phyloP scores from a whole-genome alignment of 2,329 filamentous ascomycete genomes.

The Dactylellina sp. region DNA sequence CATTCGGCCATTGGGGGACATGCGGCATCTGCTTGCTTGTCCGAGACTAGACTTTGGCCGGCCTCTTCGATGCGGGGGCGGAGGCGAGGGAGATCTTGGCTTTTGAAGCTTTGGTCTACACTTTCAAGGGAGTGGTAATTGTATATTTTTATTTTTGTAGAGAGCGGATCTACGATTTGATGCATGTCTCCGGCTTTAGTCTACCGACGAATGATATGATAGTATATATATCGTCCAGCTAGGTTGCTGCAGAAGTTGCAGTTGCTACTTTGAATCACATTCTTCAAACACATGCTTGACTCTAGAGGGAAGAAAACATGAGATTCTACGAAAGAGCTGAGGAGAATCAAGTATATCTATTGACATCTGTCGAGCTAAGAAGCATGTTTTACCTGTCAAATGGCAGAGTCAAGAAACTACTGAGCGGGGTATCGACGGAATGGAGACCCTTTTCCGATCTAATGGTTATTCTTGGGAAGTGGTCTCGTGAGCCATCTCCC shows the following conservation, averaged over 20 bases:
- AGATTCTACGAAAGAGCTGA: not conserved
- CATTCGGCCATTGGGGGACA: not conserved
- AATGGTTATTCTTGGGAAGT: not conserved
- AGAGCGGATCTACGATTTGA: not conserved
- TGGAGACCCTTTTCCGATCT: too few species aligned
- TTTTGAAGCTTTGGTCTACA: too few species aligned
- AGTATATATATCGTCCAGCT: not conserved
- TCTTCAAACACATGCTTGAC: slow-evolving; percentile 31
- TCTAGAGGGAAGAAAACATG: too few species aligned
- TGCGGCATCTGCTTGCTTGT: slow-evolving; percentile 16
- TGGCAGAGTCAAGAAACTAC: not conserved
- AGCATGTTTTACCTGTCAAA: not conserved
- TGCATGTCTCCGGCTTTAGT: not conserved
- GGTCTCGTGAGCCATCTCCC: slow-evolving; percentile 9
- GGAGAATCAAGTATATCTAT: too few species aligned
- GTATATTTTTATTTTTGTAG: not conserved
- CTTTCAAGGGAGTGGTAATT: not conserved
- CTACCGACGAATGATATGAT: not conserved
- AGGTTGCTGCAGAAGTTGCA: too few species aligned
- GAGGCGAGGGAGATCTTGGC: slow-evolving; percentile 13
- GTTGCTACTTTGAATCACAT: slow-evolving; percentile 25
- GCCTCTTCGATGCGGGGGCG: slow-evolving; percentile 6
- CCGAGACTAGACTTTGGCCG: slow-evolving; percentile 12
- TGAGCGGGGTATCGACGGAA: not conserved
- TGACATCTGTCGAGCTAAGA: not conserved